phyloP scores from a whole-genome alignment of 148 eudicot species.

The Chenopodium suecicum region DNA sequence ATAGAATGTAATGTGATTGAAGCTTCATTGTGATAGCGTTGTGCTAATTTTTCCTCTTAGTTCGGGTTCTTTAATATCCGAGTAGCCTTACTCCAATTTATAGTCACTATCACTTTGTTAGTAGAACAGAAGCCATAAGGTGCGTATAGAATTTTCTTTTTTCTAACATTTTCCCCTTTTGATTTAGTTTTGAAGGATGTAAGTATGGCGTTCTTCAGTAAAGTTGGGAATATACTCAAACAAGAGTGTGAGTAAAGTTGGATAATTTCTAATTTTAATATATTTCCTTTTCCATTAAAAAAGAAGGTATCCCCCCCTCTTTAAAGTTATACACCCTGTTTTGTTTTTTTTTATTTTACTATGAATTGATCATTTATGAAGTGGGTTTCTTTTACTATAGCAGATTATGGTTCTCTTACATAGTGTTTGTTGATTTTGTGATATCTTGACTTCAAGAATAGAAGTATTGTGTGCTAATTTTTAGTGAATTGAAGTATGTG shows the following conservation, averaged over 20 bases:
- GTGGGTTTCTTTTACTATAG: background rate
- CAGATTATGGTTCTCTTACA: background rate
- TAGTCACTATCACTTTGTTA: background rate
- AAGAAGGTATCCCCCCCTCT: no score
- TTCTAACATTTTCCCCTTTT: background rate
- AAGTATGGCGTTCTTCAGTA: slow-evolving; percentile 76
- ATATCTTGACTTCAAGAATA: background rate
- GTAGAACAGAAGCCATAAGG: background rate
- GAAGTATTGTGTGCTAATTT: background rate
- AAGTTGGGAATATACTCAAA: slow-evolving; percentile 58
- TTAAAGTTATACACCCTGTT: no score
- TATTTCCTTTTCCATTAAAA: no score
- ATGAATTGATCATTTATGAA: background rate
- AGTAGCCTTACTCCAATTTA: background rate
- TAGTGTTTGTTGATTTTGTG: background rate
- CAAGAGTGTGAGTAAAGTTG: slow-evolving; percentile 42
- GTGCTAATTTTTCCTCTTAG: background rate
- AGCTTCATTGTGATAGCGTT: background rate
- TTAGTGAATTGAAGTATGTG: background rate
- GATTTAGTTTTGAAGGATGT: slow-evolving; percentile 1
- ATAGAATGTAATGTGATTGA: background rate
- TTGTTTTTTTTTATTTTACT: no score
- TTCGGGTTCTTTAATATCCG: background rate
- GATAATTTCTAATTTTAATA: no score
- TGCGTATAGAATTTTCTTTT: background rate